Percentiles rank a stretch among this genome's conserved stretches.
phyloP scores from a whole-genome alignment of 2,329 filamentous ascomycete genomes.

The Chalara sp. region DNA sequence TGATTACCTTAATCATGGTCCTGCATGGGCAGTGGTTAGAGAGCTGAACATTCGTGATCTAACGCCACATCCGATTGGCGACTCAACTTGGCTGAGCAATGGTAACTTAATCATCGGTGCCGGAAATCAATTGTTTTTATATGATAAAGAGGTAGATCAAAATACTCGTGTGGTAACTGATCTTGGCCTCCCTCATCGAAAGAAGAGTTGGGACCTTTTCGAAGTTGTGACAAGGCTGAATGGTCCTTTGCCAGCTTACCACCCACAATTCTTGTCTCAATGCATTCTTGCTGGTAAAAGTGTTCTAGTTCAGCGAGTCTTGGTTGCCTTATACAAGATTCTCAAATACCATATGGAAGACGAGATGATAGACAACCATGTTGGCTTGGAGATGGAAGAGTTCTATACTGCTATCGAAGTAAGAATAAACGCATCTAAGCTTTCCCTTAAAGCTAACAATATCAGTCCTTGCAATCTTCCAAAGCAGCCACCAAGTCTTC shows the following conservation, averaged over 20 bases:
- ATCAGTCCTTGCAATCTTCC: slow-evolving; percentile 3
- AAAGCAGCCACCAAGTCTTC: slow-evolving; percentile 14
- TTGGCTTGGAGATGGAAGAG: slow-evolving; percentile 58
- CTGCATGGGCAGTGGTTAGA: slow-evolving; percentile 81
- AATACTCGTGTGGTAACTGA: slow-evolving; percentile 28
- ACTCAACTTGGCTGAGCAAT: slow-evolving; percentile 84
- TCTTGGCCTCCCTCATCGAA: slow-evolving; percentile 19
- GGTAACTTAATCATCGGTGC: slow-evolving; percentile 82
- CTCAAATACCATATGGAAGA: slow-evolving; percentile 80
- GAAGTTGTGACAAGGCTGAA: slow-evolving; percentile 79
- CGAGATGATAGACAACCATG: slow-evolving; percentile 70
- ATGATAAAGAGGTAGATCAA: slow-evolving; percentile 67
- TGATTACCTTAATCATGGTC: slow-evolving; percentile 80
- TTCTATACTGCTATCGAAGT: slow-evolving; percentile 40
- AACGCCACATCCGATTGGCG: slow-evolving; percentile 85
- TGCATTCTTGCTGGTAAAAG: slow-evolving; percentile 78
- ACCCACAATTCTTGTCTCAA: slow-evolving; percentile 84
- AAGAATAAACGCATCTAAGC: slow-evolving; percentile 6
- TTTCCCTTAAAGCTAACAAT: neutral
- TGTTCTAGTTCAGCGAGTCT: slow-evolving; percentile 61
- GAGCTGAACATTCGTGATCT: slow-evolving; percentile 76
- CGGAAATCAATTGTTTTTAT: slow-evolving; percentile 85
- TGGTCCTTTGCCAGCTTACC: slow-evolving; percentile 80
- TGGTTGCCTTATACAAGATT: slow-evolving; percentile 65
- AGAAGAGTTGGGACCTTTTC: slow-evolving; percentile 54